These are phyloP conservation scores for Colletotrichum brevisporum DNA, from an alignment of 2,329 filamentous ascomycete species.

Conservation along the genomic window DNA sequence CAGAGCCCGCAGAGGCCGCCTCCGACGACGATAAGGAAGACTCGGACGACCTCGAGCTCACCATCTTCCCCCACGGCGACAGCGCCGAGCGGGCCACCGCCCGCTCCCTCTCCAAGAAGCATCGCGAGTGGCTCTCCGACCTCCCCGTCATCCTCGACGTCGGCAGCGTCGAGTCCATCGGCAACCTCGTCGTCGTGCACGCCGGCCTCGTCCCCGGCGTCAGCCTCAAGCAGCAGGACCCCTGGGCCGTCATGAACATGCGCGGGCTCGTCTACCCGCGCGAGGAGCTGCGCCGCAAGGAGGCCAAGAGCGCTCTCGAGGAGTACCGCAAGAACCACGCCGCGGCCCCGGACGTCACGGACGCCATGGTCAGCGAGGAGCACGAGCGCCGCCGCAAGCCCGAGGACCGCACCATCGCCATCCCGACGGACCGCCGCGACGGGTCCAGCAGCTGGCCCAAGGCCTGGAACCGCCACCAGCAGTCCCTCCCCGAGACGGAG, in stretches of 20 bases:
- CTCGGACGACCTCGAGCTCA: slow-evolving; percentile 43
- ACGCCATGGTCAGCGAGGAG: slow-evolving; percentile 39
- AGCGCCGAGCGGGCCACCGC: slow-evolving; percentile 67
- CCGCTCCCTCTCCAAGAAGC: slow-evolving; percentile 66
- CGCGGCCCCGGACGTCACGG: slow-evolving; percentile 37
- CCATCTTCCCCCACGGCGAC: slow-evolving; percentile 51
- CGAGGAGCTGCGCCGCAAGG: slow-evolving; percentile 55
- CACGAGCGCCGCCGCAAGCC: slow-evolving; percentile 38
- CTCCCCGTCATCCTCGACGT: slow-evolving; percentile 85
- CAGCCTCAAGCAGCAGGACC: slow-evolving; percentile 77
- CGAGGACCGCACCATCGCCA: slow-evolving; percentile 48
- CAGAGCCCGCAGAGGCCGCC: slow-evolving; percentile 39
- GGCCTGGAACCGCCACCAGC: slow-evolving; percentile 69
- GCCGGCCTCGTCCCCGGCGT: slow-evolving; percentile 87
- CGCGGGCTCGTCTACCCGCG: slow-evolving; percentile 76
- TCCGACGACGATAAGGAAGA: slow-evolving; percentile 44
- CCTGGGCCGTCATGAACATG: slow-evolving; percentile 93
- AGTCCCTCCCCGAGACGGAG: slow-evolving; percentile 46
- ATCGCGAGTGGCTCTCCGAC: slow-evolving; percentile 77
- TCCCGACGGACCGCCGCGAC: slow-evolving; percentile 58
- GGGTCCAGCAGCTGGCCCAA: slow-evolving; percentile 77
- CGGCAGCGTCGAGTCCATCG: slow-evolving; percentile 68
- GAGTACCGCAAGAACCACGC: slow-evolving; percentile 34
- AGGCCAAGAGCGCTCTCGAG: slow-evolving; percentile 44
- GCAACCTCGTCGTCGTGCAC: slow-evolving; percentile 80